Evolutionary conservation across 1,284 basidiomycete genomes (phyloP).

Genomic region (Mrakiaceae sp.): DNA sequence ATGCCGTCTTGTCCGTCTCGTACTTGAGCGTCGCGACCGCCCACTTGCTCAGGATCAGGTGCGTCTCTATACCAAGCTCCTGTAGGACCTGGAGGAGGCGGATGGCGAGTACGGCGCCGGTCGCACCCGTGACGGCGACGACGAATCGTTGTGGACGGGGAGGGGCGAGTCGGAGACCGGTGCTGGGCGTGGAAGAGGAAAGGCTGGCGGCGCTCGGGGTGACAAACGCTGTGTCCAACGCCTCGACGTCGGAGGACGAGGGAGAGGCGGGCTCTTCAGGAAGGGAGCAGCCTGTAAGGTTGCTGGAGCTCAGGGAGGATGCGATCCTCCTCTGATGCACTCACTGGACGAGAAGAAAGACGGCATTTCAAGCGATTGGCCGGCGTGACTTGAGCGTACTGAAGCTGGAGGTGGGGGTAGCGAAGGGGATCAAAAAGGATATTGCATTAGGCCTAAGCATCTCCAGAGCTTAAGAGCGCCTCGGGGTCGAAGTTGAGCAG

Average conservation of each 20-base stretch:
- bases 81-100: constrained; percentile 5
- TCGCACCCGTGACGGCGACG: constrained; percentile 15
- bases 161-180: not conserved
- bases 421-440: no score
- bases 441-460: no score
- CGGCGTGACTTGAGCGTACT: no score
- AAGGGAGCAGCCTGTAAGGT: no score
- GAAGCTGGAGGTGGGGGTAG: no score
- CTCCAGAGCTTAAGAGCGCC: no score
- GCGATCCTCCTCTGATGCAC: no score
- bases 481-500: no score
- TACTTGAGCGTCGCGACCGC: constrained; percentile 15
- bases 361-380: no score
- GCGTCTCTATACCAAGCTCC: constrained; percentile 15
- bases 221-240: not conserved
- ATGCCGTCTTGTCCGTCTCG: constrained; percentile 13
- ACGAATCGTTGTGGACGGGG: constrained; percentile 11
- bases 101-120: constrained; percentile 13
- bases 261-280: not conserved
- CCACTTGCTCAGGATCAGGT: constrained; percentile 16
- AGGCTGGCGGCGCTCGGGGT: not conserved
- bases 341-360: no score
- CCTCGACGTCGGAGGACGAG: not conserved
- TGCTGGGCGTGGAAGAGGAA: not conserved
- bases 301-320: no score